A percentile compares a stretch with the other conserved stretches of the same genome.
phyloP scores from a whole-genome alignment of 805 yeast species.

The Yarrowia yakushimensis region DNA sequence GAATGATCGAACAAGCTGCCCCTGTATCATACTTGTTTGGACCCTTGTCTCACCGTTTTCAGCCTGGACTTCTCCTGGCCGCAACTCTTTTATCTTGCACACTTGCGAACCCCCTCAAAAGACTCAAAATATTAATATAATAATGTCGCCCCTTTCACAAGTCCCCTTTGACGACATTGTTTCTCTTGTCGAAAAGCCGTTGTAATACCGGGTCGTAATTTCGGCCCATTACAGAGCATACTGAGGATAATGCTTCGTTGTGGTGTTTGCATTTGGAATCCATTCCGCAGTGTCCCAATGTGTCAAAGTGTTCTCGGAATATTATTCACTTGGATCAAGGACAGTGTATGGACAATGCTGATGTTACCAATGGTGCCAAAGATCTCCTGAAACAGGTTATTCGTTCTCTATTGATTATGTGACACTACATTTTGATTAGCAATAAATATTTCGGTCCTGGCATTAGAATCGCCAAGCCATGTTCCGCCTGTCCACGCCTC shows the following conservation, averaged over 20 bases:
- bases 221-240: not conserved
- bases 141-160: not conserved
- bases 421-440: slow-evolving; percentile 1
- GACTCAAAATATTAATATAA: not conserved
- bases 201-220: not conserved
- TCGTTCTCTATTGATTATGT: not conserved
- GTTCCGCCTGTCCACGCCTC: not conserved
- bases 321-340: not conserved
- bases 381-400: too few species aligned
- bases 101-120: not conserved
- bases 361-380: too few species aligned
- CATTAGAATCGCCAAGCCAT: not conserved
- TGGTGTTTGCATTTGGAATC: not conserved
- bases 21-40: not conserved
- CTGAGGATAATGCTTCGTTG: not conserved
- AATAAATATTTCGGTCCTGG: not conserved
- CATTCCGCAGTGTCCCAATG: not conserved
- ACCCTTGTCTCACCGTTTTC: not conserved
- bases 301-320: not conserved
- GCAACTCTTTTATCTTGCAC: not conserved
- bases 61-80: not conserved
- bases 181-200: not conserved
- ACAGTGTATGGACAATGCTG: not conserved
- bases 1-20: too few species aligned
- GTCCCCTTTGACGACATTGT: not conserved